Percentiles rank a stretch among this genome's conserved stretches.
phyloP scores from a whole-genome alignment of 306 rosid genomes.

The Cicer yamashitae region DNA sequence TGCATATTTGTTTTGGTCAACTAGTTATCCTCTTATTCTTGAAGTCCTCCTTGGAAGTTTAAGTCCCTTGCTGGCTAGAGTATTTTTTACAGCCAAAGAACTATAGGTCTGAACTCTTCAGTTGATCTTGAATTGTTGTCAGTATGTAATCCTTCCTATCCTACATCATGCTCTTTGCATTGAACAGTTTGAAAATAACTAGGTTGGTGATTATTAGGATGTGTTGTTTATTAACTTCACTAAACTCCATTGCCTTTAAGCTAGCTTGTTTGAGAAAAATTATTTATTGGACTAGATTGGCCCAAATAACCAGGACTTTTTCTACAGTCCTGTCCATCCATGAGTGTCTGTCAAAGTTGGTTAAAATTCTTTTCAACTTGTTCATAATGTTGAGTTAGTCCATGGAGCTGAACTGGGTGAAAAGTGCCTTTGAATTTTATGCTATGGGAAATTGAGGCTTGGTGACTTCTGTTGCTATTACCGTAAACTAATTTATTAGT shows the following conservation, averaged over 20 bases:
- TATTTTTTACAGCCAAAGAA: slow-evolving; percentile 41
- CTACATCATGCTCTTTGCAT: slow-evolving; percentile 9
- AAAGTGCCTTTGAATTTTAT: not conserved
- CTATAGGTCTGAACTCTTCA: slow-evolving; percentile 22
- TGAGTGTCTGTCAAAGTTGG: slow-evolving; percentile 26
- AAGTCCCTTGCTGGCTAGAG: slow-evolving; percentile 40
- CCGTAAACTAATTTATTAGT: slow-evolving; percentile 19
- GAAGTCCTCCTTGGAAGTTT: slow-evolving; percentile 33
- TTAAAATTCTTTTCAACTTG: slow-evolving; percentile 18
- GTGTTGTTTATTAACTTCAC: slow-evolving; percentile 12
- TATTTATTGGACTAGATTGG: not conserved
- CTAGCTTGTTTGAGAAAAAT: slow-evolving; percentile 6
- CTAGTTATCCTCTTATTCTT: slow-evolving; percentile 38
- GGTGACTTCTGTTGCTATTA: not conserved
- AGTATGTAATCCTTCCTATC: slow-evolving; percentile 31
- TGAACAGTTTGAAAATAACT: slow-evolving; percentile 34
- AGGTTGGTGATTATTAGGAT: slow-evolving; percentile 11
- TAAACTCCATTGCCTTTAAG: not conserved
- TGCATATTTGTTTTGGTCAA: slow-evolving; percentile 37
- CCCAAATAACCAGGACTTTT: slow-evolving; percentile 3
- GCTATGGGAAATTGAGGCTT: not conserved
- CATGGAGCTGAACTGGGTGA: slow-evolving; percentile 1
- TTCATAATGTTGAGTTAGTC: slow-evolving; percentile 6
- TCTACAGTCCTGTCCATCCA: slow-evolving; percentile 6
- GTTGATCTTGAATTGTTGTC: slow-evolving; percentile 40